Conservation (phyloP, 2,329 filamentous ascomycete species). For the Dactylellina haptotyla region DNA sequence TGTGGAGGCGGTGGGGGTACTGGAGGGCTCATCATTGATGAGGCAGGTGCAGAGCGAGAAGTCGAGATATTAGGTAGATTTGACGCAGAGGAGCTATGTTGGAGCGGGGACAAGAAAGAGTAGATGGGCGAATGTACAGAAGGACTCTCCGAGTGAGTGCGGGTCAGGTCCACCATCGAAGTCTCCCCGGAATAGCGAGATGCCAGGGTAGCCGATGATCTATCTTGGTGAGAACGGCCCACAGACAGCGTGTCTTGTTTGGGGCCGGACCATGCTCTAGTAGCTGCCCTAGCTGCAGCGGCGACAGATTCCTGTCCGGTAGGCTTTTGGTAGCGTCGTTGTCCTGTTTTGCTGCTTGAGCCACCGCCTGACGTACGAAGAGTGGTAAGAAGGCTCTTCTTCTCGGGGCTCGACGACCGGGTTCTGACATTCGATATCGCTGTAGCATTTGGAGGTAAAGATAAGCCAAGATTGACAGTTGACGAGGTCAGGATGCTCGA, state of each 20-base stretch:
- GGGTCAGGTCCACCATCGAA: constrained; percentile 32
- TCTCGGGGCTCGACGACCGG: constrained; percentile 56
- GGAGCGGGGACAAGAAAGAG: constrained; percentile 9
- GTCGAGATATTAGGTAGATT: constrained; percentile 16
- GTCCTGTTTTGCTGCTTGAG: constrained; percentile 21
- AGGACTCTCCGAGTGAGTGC: constrained; percentile 36
- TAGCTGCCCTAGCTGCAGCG: constrained; percentile 67
- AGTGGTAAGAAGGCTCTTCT: constrained; percentile 56
- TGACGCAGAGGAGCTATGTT: constrained; percentile 28
- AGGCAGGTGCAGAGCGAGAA: constrained; percentile 34
- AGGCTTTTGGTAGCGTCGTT: constrained; percentile 33
- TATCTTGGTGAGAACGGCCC: constrained; percentile 37
- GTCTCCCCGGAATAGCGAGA: constrained; percentile 39
- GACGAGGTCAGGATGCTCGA: constrained; percentile 46
- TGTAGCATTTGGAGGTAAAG: constrained; percentile 34
- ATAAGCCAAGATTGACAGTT: constrained; percentile 15
- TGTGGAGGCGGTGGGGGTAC: constrained; percentile 31
- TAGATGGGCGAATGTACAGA: constrained; percentile 28
- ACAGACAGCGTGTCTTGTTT: constrained; percentile 25
- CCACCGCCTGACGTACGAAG: constrained; percentile 53
- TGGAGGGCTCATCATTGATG: constrained; percentile 27
- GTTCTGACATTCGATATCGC: constrained; percentile 15
- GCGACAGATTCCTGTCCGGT: constrained; percentile 44
- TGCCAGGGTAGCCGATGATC: constrained; percentile 31
- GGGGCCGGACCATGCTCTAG: constrained; percentile 68